A percentile compares a stretch with the other conserved stretches of the same genome.
These are phyloP conservation scores for Goffeauzyma gilvescens DNA, from an alignment of 768 basidiomycete genomes.

Conservation along the genomic window DNA sequence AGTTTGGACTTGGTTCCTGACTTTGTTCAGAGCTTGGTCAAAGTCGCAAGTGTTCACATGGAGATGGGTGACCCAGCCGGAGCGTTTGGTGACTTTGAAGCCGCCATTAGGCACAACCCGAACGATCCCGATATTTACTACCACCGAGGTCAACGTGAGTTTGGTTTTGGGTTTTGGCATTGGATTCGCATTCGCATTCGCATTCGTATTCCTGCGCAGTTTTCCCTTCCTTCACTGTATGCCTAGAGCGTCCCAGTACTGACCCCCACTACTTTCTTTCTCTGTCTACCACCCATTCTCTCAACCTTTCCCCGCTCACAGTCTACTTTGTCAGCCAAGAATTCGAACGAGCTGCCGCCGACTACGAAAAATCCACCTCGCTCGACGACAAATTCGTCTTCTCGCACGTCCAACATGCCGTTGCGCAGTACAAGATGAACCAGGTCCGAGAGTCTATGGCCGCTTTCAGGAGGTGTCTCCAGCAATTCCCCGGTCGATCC, in stretches of 20 bases:
- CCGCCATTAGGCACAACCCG: slow-evolving; percentile 61
- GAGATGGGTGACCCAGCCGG: slow-evolving; percentile 62
- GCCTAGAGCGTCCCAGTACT: too few relatives aligned
- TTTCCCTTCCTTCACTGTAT: background rate
- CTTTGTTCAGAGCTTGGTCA: slow-evolving; percentile 74
- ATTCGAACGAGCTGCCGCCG: slow-evolving; percentile 62
- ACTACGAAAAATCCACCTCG: slow-evolving; percentile 76
- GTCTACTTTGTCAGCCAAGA: slow-evolving; percentile 91
- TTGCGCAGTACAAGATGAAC: slow-evolving; percentile 84
- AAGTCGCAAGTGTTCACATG: slow-evolving; percentile 94
- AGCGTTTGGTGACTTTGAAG: slow-evolving; percentile 79
- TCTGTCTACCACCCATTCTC: too few relatives aligned
- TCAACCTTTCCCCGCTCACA: slow-evolving; percentile 21
- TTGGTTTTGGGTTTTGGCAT: too few relatives aligned
- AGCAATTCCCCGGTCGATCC: slow-evolving; percentile 63
- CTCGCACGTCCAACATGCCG: slow-evolving; percentile 89
- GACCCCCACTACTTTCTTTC: too few relatives aligned
- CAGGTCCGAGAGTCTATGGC: slow-evolving; percentile 66
- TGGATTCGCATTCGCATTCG: too few relatives aligned
- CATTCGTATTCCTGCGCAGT: too few relatives aligned
- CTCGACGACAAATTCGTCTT: slow-evolving; percentile 82
- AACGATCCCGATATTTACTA: slow-evolving; percentile 92
- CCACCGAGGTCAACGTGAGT: slow-evolving; percentile 82
- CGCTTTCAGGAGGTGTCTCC: slow-evolving; percentile 67
- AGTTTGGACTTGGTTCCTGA: slow-evolving; percentile 48